Evolutionary conservation across 2,329 filamentous ascomycete species (phyloP), one percentile per base, ranked within the genome.

Genomic region (Pestalotiopsis sp.): DNA sequence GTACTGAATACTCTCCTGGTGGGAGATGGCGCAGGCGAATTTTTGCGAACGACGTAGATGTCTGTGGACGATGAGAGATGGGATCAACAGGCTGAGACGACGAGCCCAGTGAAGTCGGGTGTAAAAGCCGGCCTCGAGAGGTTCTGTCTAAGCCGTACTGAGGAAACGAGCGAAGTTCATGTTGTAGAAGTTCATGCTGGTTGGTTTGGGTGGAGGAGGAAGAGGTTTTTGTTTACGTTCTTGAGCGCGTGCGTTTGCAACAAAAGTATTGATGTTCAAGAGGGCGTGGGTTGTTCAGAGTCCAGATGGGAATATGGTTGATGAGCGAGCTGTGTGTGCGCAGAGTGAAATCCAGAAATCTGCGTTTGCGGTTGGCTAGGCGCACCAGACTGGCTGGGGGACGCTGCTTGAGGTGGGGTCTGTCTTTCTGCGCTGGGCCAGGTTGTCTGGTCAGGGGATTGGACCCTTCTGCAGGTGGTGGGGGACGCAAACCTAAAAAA

Each of bases 161-260:
- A 70, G 49, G 66, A 57, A 56, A 64, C 65, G 31, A 52, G 63
- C 45, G 45, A 49, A 13, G 31, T 25, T 20, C 63, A 59, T 58
- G 31, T 66, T 66, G 66, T 59, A 58, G 14, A 68, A 25, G 63
- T 70, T 58, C 69, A 70, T 70, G 66, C 66, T 70, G 66, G 45
- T 59, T 17, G 38, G 39, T 49, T 45, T 36, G 45, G 39, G 45
- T 38, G 27, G 6, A 39, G 4, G 64, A n/a, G 20, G 23, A 23
- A 31, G 41, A 27, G 14, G 39, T 56, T 23, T 57, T 20, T 45
- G 45, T 45, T 66, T 63, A 39, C 27, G n/a, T 63, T 11, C 14
- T 52, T 52, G 14, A 14, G 31, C 25, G 58, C 45, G 23, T 25
- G 57, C 23, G 27, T 59, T 59, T 27, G 57, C 14, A 13, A 36